These are phyloP conservation scores for Dactylorhiza incarnata DNA, from an alignment of 106 monocot species.

Conservation along the genomic window DNA sequence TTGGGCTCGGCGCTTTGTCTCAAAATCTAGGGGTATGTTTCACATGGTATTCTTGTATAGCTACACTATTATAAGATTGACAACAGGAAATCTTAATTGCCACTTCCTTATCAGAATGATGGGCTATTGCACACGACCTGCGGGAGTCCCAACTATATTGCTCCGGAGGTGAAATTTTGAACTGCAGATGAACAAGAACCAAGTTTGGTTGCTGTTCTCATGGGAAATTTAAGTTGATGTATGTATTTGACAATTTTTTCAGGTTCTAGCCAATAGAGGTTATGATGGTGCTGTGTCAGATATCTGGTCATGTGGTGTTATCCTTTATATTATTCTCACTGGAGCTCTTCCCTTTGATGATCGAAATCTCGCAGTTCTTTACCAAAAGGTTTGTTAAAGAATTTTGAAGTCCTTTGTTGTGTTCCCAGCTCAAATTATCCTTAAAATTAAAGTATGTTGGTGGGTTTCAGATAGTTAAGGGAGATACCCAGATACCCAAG, in stretches of 20 bases:
- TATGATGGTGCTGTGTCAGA: conserved; percentile 89
- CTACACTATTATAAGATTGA: too few relatives aligned
- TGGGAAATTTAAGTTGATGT: background rate
- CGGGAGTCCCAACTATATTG: conserved; percentile 94
- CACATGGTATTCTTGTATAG: too few relatives aligned
- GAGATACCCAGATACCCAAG: conserved; percentile 59
- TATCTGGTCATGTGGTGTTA: conserved; percentile 96
- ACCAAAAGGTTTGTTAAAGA: conserved; percentile 64
- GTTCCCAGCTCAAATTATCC: background rate
- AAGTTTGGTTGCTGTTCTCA: background rate
- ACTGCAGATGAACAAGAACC: too few relatives aligned
- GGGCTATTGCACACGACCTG: conserved; percentile 93
- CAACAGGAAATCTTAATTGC: background rate
- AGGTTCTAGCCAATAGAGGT: conserved; percentile 85
- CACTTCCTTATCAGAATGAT: conserved; percentile 43
- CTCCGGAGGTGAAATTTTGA: conserved; percentile 49
- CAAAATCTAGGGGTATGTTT: conserved; percentile 27
- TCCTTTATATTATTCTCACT: conserved; percentile 72
- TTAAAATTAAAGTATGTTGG: background rate
- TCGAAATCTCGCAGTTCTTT: conserved; percentile 84
- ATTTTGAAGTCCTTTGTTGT: background rate
- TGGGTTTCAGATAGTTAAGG: conserved; percentile 64
- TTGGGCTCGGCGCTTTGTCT: conserved; percentile 81
- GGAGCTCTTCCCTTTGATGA: conserved; percentile 91
- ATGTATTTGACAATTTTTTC: background rate